Base-by-base conservation (phyloP, 331 rosid species). In the Malus hybrid region DNA sequence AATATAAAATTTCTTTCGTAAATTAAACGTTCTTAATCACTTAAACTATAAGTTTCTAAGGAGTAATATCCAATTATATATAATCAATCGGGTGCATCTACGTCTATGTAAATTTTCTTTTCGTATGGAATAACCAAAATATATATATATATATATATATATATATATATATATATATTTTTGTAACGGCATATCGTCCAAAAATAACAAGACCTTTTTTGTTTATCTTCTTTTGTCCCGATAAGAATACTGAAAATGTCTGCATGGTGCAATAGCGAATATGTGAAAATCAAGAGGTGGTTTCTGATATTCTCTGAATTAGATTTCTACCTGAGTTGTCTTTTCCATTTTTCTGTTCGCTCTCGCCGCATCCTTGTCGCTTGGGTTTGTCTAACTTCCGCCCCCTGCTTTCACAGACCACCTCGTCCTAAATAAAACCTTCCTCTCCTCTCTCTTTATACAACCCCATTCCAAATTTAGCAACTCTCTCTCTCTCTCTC, bases 401-500 rank as follows among this genome's bases (percentile, higher is more conserved):
- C 63, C 3, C 63, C 3, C 2, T 22, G 63, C 16, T n/a, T 4
- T 58, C 58, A 53, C 58, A 53, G 58, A 1, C 68, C 77, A 42
- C 48, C 15, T 34, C 57, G 15, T 6, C 33, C 65, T 2, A 14
- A 30, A 68, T 0, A 34, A 32, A 19, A 33, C 22, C 53, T 20
- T 36, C 67, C 63, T 56, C 57, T 60, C 33, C 48, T 55, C 50
- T 39, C 63, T 29, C 57, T 53, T 76, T 39, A 7, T 58, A 56
- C 70, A 63, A 65, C 33, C 52, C 71, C 33, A 34, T 52, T 76
- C 90, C 72, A 91, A 82, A 70, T 82, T 83, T 87, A 74, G 91
- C 84, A 87, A 68, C 85, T 52, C 3, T 16, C 4, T 52, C 20
- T 16, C 20, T 50, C 57, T 14, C 56, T 50, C 20, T 42, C 48